Base-by-base conservation (phyloP, 345 rosid genomes). In the Salix koriyanagi region DNA sequence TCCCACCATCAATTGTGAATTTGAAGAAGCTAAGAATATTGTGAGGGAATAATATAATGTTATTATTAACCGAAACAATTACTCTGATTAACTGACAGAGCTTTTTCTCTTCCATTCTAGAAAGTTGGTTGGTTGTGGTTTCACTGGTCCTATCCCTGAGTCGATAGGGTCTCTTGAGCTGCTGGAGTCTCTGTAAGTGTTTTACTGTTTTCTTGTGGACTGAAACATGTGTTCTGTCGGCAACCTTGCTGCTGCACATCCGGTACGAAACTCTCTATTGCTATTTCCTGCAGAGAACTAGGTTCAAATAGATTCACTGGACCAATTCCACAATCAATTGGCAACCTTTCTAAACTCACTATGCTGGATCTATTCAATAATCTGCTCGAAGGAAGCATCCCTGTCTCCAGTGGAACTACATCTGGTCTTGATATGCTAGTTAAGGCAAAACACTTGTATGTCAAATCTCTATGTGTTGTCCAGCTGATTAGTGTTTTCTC, bases 361-460 rank as follows among this genome's bases (percentile, higher is more conserved):
- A 90, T 94, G 98, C 80, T 96, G 50, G 99, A 93, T 81, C 84
- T 96, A 39, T 89, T 92, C 42, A 92, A 93, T 78, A 96, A 96
- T 83, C 84, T 77, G 79, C 87, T 96, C 2, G 86, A 74, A 3
- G 99, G 98, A 71, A 2, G 69, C 2, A 85, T 96, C 68, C 99
- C 98, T 25, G 91, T 96, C n/a, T 96, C 99, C 0, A 42, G 61
- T 71, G 99, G 87, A 71, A 84, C 79, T 23, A 72, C 84, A 50
- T 91, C 90, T 78, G 99, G 99, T 62, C 97, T 96, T 58, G 92
- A 96, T 82, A 78, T 82, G 91, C 89, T 96, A 76, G 46, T 81
- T 79, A 36, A 82, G 18, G 79, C 98, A 30, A 76, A 84, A 77
- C 99, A 96, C 83, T 96, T 96, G 98, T 96, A 90, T 70, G 90